A percentile compares a stretch with the other conserved stretches of the same genome.
Evolutionary conservation across 1,139 yeast genomes (phyloP).

Genomic region (Diutina pseudorugosa): DNA sequence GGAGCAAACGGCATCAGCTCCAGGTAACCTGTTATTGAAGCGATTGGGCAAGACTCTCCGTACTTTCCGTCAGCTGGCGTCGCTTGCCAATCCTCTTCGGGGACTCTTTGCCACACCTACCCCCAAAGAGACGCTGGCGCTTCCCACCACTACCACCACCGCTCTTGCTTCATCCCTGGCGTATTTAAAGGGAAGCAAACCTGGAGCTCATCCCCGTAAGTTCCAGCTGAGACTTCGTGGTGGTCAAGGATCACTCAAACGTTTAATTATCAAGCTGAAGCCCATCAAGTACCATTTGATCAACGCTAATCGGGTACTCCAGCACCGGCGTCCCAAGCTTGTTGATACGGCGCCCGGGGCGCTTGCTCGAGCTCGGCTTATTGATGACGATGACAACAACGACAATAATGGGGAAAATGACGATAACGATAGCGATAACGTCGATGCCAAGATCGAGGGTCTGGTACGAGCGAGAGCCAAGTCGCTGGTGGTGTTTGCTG

Average conservation of each 20-base stretch:
- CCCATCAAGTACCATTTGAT: slow-evolving; percentile 32
- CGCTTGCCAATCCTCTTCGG: neutral
- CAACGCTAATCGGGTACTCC: slow-evolving; percentile 31
- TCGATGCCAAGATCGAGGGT: neutral
- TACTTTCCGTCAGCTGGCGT: neutral
- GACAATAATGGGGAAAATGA: slow-evolving; percentile 2
- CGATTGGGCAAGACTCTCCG: neutral
- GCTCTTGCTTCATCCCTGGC: neutral
- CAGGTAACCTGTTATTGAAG: neutral
- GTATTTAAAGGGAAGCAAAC: neutral
- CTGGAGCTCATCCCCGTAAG: neutral
- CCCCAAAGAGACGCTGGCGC: slow-evolving; percentile 6
- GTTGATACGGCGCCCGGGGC: slow-evolving; percentile 6
- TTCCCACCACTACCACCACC: slow-evolving; percentile 4
- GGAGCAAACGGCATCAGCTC: neutral
- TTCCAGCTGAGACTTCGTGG: neutral
- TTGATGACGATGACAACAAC: slow-evolving; percentile 6
- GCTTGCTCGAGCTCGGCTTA: neutral
- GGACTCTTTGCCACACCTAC: slow-evolving; percentile 10
- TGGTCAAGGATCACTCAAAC: slow-evolving; percentile 14
- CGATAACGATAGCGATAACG: neutral
- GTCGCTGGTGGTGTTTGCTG: slow-evolving; percentile 1
- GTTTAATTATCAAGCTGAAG: slow-evolving; percentile 28
- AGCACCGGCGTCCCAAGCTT: slow-evolving; percentile 21
- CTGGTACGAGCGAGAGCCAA: neutral